Conservation (phyloP, 305 asterid species). For the Andrographis paniculata region DNA sequence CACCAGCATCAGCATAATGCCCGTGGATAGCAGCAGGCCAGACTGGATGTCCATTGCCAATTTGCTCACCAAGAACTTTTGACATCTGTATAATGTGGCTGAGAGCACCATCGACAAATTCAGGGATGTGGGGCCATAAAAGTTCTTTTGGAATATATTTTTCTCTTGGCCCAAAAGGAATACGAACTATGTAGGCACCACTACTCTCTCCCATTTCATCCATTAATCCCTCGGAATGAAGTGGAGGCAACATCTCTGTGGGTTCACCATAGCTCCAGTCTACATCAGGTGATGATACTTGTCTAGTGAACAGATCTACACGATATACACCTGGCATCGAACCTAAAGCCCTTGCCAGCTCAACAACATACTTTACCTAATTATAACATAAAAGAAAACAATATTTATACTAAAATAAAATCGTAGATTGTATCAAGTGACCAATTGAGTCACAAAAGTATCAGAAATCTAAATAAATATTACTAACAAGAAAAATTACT, state of each 20-base stretch:
- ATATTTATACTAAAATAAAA: slow-evolving; percentile 6
- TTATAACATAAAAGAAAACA: slow-evolving; percentile 15
- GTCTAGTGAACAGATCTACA: slow-evolving; percentile 96
- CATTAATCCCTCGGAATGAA: slow-evolving; percentile 51
- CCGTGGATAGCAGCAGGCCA: slow-evolving; percentile 99
- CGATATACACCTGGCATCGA: slow-evolving; percentile 99
- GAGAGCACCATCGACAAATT: slow-evolving; percentile 99
- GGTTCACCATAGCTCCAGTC: slow-evolving; percentile 99
- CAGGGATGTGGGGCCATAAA: slow-evolving; percentile 94
- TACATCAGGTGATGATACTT: slow-evolving; percentile 96
- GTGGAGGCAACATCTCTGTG: slow-evolving; percentile 83
- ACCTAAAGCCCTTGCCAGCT: slow-evolving; percentile 96
- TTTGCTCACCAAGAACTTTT: slow-evolving; percentile 96
- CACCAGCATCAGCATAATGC: slow-evolving; percentile 99
- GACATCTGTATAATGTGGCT: slow-evolving; percentile 83
- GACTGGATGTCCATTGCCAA: slow-evolving; percentile 76
- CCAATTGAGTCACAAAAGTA: background rate
- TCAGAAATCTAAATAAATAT: background rate
- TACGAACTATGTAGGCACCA: slow-evolving; percentile 90
- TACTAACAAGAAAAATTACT: background rate
- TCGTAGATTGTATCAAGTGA: slow-evolving; percentile 11
- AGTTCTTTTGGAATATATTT: slow-evolving; percentile 89
- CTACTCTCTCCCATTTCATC: slow-evolving; percentile 95
- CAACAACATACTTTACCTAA: slow-evolving; percentile 97
- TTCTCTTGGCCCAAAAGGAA: slow-evolving; percentile 96